These are phyloP conservation scores for Fusarium foetens DNA, from an alignment of 2,329 filamentous ascomycete genomes.

Conservation along the genomic window DNA sequence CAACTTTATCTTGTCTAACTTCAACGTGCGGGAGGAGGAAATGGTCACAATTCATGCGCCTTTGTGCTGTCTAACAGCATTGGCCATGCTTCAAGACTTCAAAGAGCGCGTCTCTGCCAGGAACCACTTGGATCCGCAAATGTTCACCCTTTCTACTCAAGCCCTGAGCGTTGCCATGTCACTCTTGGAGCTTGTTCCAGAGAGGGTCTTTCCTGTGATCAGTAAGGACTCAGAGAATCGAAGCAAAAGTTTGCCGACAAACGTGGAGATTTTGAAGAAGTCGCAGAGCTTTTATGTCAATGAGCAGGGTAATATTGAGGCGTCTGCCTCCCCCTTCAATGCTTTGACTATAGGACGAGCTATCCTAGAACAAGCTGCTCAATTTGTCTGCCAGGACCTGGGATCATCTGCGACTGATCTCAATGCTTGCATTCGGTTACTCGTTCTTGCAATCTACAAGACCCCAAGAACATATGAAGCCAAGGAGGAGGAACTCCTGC, in stretches of 20 bases:
- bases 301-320: slow-evolving; percentile 76
- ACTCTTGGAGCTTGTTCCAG: slow-evolving; percentile 72
- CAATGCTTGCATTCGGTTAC: slow-evolving; percentile 67
- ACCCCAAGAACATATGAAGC: slow-evolving; percentile 55
- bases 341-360: slow-evolving; percentile 67
- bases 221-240: slow-evolving; percentile 3
- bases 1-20: slow-evolving; percentile 84
- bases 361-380: slow-evolving; percentile 69
- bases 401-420: slow-evolving; percentile 58
- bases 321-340: slow-evolving; percentile 67
- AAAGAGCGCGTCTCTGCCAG: slow-evolving; percentile 50
- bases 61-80: slow-evolving; percentile 64
- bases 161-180: slow-evolving; percentile 63
- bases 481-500: slow-evolving; percentile 60
- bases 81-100: slow-evolving; percentile 73
- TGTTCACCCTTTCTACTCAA: slow-evolving; percentile 46
- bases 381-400: slow-evolving; percentile 60
- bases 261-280: slow-evolving; percentile 65
- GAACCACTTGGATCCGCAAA: slow-evolving; percentile 49
- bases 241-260: slow-evolving; percentile 34
- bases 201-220: slow-evolving; percentile 65
- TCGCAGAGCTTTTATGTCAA: slow-evolving; percentile 75
- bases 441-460: slow-evolving; percentile 68
- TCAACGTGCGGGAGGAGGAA: slow-evolving; percentile 95
- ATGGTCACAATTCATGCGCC: slow-evolving; percentile 91